These are phyloP conservation scores for Colletotrichum graminicola DNA, from an alignment of 2,329 filamentous ascomycete genomes.

Conservation along the genomic window DNA sequence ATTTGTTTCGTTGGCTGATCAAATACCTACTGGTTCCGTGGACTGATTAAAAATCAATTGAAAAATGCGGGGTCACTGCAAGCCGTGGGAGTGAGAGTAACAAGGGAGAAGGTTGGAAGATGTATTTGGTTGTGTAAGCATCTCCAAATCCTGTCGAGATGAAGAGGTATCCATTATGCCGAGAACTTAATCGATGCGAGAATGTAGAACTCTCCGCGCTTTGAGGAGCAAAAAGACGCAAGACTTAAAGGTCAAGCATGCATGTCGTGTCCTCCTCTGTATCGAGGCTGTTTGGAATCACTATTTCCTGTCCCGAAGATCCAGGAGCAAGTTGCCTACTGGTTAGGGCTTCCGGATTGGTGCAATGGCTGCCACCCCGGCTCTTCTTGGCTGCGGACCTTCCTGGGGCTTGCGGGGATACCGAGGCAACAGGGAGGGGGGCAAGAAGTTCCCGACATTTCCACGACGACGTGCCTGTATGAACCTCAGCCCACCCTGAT, in stretches of 20 bases:
- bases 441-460: conserved; percentile 22
- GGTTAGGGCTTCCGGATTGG: conserved; percentile 29
- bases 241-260: background rate
- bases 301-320: conserved; percentile 1
- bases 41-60: background rate
- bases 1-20: conserved; percentile 13
- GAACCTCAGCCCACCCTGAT: conserved; percentile 35
- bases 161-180: background rate
- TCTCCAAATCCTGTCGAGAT: background rate
- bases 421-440: conserved; percentile 22
- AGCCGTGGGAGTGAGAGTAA: conserved; percentile 1
- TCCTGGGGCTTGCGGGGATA: conserved; percentile 29
- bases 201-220: conserved; percentile 11
- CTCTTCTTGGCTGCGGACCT: conserved; percentile 28
- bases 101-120: background rate
- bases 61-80: conserved; percentile 5
- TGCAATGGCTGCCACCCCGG: conserved; percentile 22
- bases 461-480: conserved; percentile 21
- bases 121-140: background rate
- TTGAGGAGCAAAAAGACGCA: background rate
- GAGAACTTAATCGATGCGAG: background rate
- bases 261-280: background rate
- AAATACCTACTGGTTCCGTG: too few relatives aligned
- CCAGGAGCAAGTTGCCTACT: background rate
- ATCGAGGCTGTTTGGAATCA: conserved; percentile 14